These are phyloP conservation scores for Aegilops bicornis DNA, from an alignment of 176 grass and related monocot species.

Conservation along the genomic window DNA sequence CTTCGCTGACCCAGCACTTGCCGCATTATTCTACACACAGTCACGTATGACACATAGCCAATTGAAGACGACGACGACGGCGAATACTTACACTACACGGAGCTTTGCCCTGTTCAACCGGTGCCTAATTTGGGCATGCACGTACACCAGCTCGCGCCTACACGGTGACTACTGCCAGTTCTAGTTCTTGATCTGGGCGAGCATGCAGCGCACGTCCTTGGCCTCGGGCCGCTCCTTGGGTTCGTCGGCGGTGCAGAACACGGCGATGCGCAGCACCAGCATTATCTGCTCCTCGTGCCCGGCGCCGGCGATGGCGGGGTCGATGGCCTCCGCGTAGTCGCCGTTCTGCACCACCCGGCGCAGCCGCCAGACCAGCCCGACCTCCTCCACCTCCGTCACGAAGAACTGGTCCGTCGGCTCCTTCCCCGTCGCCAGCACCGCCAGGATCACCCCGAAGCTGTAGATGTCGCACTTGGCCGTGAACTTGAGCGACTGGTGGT, in stretches of 20 bases:
- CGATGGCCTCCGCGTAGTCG: conserved; percentile 37
- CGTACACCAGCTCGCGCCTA: not conserved
- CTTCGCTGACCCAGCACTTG: not conserved
- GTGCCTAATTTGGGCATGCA: too few species aligned
- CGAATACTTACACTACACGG: not conserved
- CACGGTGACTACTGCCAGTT: not conserved
- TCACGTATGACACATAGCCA: not conserved
- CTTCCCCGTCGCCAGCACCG: conserved; percentile 73
- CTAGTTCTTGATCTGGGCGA: conserved; percentile 53
- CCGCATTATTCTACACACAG: not conserved
- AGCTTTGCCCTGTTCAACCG: not conserved
- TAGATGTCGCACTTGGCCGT: conserved; percentile 85
- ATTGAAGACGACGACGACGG: not conserved
- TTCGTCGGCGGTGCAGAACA: conserved; percentile 68
- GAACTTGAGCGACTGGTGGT: conserved; percentile 71
- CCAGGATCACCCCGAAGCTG: conserved; percentile 90
- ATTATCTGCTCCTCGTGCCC: conserved; percentile 73
- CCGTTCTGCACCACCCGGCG: conserved; percentile 33
- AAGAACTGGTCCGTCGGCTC: conserved; percentile 75
- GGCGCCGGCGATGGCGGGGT: conserved; percentile 35
- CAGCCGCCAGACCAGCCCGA: conserved; percentile 66
- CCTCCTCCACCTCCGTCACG: conserved; percentile 48
- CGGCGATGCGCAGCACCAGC: conserved; percentile 60
- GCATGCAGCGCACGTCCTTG: conserved; percentile 68
- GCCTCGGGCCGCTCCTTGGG: conserved; percentile 58